Conservation (phyloP, 1,284 basidiomycete genomes). For the Ganoderma leucocontextum region DNA sequence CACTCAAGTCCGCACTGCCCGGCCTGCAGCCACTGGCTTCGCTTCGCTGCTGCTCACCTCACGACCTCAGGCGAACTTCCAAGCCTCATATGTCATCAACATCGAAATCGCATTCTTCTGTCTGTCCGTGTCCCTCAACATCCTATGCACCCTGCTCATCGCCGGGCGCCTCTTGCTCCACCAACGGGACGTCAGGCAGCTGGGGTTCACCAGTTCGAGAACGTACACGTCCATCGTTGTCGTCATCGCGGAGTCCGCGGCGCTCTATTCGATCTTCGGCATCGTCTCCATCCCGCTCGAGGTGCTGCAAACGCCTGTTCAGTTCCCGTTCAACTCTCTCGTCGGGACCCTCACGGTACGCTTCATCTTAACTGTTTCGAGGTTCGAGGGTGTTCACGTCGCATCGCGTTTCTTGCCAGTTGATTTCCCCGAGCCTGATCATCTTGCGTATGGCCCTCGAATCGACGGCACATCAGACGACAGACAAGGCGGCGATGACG, state of each 20-base stretch:
- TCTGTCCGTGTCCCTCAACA: background rate
- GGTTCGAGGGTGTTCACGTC: too few relatives aligned
- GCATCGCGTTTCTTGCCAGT: background rate
- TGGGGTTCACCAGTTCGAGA: background rate
- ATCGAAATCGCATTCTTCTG: background rate
- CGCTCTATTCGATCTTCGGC: background rate
- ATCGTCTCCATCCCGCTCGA: background rate
- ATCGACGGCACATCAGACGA: background rate
- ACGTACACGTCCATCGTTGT: background rate
- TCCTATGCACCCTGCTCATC: background rate
- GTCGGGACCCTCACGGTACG: background rate
- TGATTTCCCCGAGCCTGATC: background rate
- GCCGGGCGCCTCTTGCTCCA: background rate
- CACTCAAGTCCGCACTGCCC: background rate
- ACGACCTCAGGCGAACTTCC: background rate
- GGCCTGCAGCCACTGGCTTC: background rate
- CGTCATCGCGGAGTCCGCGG: background rate
- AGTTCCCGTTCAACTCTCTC: slow-evolving; percentile 1
- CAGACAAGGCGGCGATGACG: background rate
- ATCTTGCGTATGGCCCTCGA: background rate
- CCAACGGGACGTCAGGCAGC: background rate
- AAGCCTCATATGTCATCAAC: background rate
- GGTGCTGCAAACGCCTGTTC: background rate
- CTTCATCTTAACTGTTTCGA: background rate
- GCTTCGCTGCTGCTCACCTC: background rate